Evolutionary conservation across 768 basidiomycete species (phyloP).

Genomic region (Tulasnella sp.): DNA sequence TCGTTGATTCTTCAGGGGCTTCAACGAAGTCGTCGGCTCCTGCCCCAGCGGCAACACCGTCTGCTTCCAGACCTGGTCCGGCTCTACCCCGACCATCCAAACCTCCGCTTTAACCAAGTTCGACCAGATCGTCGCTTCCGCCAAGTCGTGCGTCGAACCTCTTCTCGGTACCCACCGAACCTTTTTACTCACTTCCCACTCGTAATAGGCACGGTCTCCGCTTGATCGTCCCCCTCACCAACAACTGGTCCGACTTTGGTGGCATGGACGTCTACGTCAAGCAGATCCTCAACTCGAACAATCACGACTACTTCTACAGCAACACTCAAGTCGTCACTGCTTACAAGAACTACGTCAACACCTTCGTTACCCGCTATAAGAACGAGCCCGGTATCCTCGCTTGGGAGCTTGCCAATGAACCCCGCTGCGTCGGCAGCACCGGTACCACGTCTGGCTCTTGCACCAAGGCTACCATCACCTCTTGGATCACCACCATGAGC

Average conservation of each 20-base stretch:
- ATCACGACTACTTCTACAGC: conserved; percentile 56
- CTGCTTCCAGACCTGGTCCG: conserved; percentile 53
- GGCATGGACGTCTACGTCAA: conserved; percentile 63
- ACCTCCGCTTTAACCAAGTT: conserved; percentile 38
- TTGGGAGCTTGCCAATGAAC: conserved; percentile 38
- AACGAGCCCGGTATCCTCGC: conserved; percentile 41
- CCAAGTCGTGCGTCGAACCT: conserved; percentile 36
- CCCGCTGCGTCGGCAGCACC: conserved; percentile 31
- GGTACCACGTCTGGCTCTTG: conserved; percentile 39
- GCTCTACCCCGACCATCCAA: conserved; percentile 46
- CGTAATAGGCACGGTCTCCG: conserved; percentile 40
- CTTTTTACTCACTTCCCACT: neutral
- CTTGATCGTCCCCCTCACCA: conserved; percentile 46
- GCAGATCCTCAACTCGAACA: conserved; percentile 29
- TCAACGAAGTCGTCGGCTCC: conserved; percentile 46
- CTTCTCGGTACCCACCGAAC: neutral
- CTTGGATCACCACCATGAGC: conserved; percentile 48
- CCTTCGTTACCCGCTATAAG: conserved; percentile 43
- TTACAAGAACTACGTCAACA: conserved; percentile 45
- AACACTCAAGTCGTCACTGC: conserved; percentile 42
- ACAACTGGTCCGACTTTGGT: conserved; percentile 36
- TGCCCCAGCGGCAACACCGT: conserved; percentile 35
- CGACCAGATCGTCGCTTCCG: conserved; percentile 47
- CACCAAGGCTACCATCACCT: conserved; percentile 45
- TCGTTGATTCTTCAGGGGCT: conserved; percentile 36